phyloP scores from a whole-genome alignment of 768 basidiomycete genomes.

The Amanita rimosa region DNA sequence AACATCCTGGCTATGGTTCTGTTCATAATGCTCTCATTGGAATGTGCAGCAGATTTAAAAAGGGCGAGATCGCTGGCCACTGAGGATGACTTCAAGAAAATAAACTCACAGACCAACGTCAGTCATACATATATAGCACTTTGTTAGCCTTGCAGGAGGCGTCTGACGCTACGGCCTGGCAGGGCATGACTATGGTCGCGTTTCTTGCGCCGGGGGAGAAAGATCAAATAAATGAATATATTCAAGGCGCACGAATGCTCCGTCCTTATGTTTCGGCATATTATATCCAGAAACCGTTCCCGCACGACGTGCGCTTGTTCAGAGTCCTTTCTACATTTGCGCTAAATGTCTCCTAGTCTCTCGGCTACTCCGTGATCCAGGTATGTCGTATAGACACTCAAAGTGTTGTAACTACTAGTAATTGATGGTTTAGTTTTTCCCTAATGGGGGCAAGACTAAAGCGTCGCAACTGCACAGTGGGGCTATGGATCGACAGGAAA shows the following conservation, averaged over 20 bases:
- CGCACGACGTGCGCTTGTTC: slow-evolving; percentile 44
- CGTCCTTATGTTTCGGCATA: slow-evolving; percentile 75
- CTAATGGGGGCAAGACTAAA: slow-evolving; percentile 48
- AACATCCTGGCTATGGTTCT: slow-evolving; percentile 24
- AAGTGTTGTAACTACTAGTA: no score
- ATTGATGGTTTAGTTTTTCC: slow-evolving; percentile 44
- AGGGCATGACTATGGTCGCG: slow-evolving; percentile 74
- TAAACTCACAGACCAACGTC: slow-evolving; percentile 61
- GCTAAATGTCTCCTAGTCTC: slow-evolving; percentile 29
- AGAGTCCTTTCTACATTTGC: no score
- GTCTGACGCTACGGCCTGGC: background rate
- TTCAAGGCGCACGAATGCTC: no score
- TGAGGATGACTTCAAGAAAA: slow-evolving; percentile 54
- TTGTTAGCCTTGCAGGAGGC: background rate
- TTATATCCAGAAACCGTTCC: slow-evolving; percentile 78
- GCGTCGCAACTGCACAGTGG: slow-evolving; percentile 56
- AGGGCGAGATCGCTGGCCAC: slow-evolving; percentile 62
- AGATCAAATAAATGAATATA: slow-evolving; percentile 20
- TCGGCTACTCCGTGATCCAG: slow-evolving; percentile 93
- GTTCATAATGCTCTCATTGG: slow-evolving; percentile 32
- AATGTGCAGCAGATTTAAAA: slow-evolving; percentile 34
- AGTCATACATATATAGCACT: slow-evolving; percentile 17
- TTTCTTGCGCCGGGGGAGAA: slow-evolving; percentile 90
- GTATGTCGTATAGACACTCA: slow-evolving; percentile 19
- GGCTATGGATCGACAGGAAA: slow-evolving; percentile 57